Evolutionary conservation across 2,329 filamentous ascomycete species (phyloP).

Genomic region (Pezicula neosporulosa): DNA sequence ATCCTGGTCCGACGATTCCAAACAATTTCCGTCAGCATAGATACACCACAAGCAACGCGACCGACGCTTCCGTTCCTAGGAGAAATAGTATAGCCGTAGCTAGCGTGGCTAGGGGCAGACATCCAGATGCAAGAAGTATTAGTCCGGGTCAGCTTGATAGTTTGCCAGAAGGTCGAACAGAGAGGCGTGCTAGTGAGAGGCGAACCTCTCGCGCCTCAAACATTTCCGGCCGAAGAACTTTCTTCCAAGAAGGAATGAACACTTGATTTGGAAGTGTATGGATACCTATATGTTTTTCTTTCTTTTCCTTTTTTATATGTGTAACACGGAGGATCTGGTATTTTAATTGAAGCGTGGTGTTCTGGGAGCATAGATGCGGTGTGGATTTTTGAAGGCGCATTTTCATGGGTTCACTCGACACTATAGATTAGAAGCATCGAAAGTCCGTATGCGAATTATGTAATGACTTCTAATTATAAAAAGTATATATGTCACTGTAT

Average conservation of each 20-base stretch:
- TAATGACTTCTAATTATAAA: too few relatives aligned
- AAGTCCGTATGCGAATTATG: too few relatives aligned
- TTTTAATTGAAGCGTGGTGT: too few relatives aligned
- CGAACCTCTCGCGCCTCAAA: neutral
- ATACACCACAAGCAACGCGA: neutral
- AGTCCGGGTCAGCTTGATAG: neutral
- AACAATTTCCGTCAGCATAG: conserved; percentile 7
- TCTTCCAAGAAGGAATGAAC: conserved; percentile 4
- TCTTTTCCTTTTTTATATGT: too few relatives aligned
- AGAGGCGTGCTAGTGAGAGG: neutral
- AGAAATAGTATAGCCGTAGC: neutral
- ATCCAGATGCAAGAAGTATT: neutral
- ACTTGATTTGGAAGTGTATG: neutral
- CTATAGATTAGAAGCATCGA: too few relatives aligned
- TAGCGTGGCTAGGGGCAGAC: neutral
- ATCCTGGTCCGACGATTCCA: conserved; percentile 28
- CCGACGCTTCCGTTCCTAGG: too few relatives aligned
- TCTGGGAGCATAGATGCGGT: too few relatives aligned
- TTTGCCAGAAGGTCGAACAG: neutral
- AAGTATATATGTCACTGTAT: too few relatives aligned
- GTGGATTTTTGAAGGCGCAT: too few relatives aligned
- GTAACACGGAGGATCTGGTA: too few relatives aligned
- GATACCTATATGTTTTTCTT: neutral
- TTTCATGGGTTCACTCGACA: too few relatives aligned
- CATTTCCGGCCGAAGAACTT: conserved; percentile 1